These are phyloP conservation scores for Kwoniella dejecticola DNA, from an alignment of 768 basidiomycete species.

Conservation along the genomic window DNA sequence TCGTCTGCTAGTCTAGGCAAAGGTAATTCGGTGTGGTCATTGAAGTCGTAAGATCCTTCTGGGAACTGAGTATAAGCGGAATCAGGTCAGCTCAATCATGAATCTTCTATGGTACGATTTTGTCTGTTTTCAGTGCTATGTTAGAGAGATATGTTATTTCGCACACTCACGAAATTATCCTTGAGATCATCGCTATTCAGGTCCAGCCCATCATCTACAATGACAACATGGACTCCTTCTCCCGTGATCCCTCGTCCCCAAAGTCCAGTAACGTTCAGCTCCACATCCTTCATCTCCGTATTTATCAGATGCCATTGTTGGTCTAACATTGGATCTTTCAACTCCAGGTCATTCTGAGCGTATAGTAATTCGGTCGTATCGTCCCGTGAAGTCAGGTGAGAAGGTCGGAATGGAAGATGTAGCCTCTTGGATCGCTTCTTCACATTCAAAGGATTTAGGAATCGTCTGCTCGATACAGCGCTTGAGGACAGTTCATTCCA, in stretches of 20 bases:
- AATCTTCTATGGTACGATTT: too few species aligned
- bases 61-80: conserved; percentile 64
- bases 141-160: too few species aligned
- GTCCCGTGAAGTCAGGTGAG: conserved; percentile 13
- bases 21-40: conserved; percentile 85
- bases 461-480: conserved; percentile 3
- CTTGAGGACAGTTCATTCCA: conserved; percentile 29
- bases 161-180: conserved; percentile 78
- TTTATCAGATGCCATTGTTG: conserved; percentile 96
- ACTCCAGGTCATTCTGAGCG: conserved; percentile 63
- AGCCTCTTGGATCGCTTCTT: conserved; percentile 54
- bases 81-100: background rate
- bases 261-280: conserved; percentile 86
- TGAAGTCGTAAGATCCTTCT: conserved; percentile 90
- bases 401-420: conserved; percentile 19
- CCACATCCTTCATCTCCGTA: conserved; percentile 68
- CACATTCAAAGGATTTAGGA: conserved; percentile 46
- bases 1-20: conserved; percentile 86
- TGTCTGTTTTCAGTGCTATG: too few species aligned
- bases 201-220: conserved; percentile 95
- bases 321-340: conserved; percentile 78
- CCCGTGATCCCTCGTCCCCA: conserved; percentile 93
- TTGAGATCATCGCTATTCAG: conserved; percentile 82
- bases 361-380: conserved; percentile 51
- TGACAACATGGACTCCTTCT: conserved; percentile 76